Evolutionary conservation across 805 yeast species (phyloP).

Genomic region (Saccharomyces mikatae): DNA sequence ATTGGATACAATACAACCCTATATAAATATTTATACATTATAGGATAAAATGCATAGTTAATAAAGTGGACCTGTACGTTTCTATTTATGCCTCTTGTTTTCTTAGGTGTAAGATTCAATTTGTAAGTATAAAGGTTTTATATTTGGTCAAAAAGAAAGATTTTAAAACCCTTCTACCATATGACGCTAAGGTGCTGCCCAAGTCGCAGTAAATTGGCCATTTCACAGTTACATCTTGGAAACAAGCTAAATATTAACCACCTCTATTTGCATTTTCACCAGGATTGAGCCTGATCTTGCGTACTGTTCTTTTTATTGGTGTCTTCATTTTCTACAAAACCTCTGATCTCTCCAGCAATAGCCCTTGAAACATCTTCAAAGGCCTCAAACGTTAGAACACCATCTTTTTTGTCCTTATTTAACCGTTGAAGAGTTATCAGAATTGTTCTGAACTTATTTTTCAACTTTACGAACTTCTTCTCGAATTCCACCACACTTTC

Average conservation of each 20-base stretch:
- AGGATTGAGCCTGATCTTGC: constrained; percentile 21
- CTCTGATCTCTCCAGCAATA: constrained; percentile 27
- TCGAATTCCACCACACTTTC: constrained; percentile 50
- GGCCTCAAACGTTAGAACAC: constrained; percentile 29
- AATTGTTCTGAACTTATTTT: constrained; percentile 54
- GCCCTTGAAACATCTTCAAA: constrained; percentile 28
- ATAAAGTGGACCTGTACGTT: neutral
- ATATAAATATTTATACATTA: neutral
- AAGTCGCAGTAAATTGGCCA: too few species aligned
- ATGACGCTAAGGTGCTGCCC: too few species aligned
- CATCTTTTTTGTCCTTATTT: constrained; percentile 6
- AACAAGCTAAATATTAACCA: neutral
- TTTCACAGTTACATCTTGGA: neutral
- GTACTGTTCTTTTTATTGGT: constrained; percentile 8
- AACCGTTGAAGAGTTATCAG: constrained; percentile 29
- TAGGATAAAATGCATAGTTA: neutral
- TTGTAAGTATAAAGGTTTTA: neutral
- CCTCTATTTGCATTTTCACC: constrained; percentile 10
- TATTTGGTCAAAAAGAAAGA: neutral
- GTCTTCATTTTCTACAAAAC: constrained; percentile 24
- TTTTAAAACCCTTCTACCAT: too few species aligned
- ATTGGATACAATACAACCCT: neutral
- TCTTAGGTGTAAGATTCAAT: too few species aligned
- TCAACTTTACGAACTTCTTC: constrained; percentile 41
- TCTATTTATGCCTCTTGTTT: neutral